A percentile compares a stretch with the other conserved stretches of the same genome.
Evolutionary conservation across 73 alveolate genomes (phyloP).

Genomic region (Stentor coeruleus): DNA sequence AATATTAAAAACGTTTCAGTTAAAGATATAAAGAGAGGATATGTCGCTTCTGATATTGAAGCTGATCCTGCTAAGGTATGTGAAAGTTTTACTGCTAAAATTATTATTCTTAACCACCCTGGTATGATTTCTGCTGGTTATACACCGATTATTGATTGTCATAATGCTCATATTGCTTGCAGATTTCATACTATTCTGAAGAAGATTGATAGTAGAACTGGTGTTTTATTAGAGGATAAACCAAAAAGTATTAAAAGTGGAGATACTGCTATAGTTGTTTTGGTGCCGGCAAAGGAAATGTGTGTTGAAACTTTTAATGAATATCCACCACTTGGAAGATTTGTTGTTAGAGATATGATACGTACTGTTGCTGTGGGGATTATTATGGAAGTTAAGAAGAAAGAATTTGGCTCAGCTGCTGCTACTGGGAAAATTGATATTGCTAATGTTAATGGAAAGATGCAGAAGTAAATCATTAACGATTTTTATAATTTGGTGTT

Average conservation of each 20-base stretch:
- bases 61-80: conserved; percentile 69
- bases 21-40: conserved; percentile 69
- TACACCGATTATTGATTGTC: conserved; percentile 40
- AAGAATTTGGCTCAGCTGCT: too few relatives aligned
- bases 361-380: conserved; percentile 67
- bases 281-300: too few relatives aligned
- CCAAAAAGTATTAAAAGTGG: conserved; percentile 48
- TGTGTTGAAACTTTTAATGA: conserved; percentile 53
- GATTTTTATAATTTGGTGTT: too few relatives aligned
- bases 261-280: conserved; percentile 48
- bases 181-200: conserved; percentile 40
- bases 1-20: conserved; percentile 72
- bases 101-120: conserved; percentile 59
- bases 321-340: conserved; percentile 66
- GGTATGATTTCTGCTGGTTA: conserved; percentile 47
- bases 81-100: conserved; percentile 40
- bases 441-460: too few relatives aligned
- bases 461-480: too few relatives aligned
- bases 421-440: too few relatives aligned
- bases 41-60: conserved; percentile 60
- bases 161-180: conserved; percentile 42
- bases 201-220: conserved; percentile 33
- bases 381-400: conserved; percentile 44
- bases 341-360: conserved; percentile 66
- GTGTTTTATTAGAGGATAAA: conserved; percentile 45